Evolutionary conservation across 257 asterid species (phyloP), one percentile per base, ranked within the genome.

Genomic region (Fraxinus excelsior): DNA sequence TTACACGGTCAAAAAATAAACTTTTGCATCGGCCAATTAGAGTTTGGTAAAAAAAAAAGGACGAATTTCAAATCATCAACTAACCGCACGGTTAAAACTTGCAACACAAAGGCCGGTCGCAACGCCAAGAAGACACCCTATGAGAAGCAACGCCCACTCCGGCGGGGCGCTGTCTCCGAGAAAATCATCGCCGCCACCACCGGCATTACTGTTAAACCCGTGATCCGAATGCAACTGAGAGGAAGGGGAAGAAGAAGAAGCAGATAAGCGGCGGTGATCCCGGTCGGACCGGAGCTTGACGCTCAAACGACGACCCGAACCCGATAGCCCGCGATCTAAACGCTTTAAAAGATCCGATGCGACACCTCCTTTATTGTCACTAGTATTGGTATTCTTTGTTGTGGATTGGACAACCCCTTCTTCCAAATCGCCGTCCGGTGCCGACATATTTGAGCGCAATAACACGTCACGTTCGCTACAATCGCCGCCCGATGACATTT

Each of bases 81-180:
- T 86, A 81, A 93, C 98, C 97, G 92, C 97, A 3, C 97, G 97
- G 78, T 96, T 96, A 85, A 96, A 96, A 13, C 86, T 90, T 7
- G 99, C 98, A 28, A 93, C 99, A 51, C 95, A 88, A 37, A 96
- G 96, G 18, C 99, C 98, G 38, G 98, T 87, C 62, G 99, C 98
- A 34, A 96, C 90, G 32, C 99, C 99, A 29, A 93, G 96, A 35
- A 93, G 90, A 80, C 99, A 96, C 5, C 98, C 99, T 46, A 96
- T 81, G 34, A 96, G 94, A 78, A 96, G 85, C 86, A 96, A 81
- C 21, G 99, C 99, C 98, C 99, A 96, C 87, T 96, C 98, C 18
- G 98, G 98, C 66, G 98, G 98, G 26, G 98, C 97, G 56, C 96
- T 89, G 71, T 91, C 96, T 25, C 89, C 96, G 12, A 90, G 91